Evolutionary conservation across 306 rosid genomes (phyloP), one percentile per base, ranked within the genome.

Genomic region (Amphicarpaea edgeworthii): DNA sequence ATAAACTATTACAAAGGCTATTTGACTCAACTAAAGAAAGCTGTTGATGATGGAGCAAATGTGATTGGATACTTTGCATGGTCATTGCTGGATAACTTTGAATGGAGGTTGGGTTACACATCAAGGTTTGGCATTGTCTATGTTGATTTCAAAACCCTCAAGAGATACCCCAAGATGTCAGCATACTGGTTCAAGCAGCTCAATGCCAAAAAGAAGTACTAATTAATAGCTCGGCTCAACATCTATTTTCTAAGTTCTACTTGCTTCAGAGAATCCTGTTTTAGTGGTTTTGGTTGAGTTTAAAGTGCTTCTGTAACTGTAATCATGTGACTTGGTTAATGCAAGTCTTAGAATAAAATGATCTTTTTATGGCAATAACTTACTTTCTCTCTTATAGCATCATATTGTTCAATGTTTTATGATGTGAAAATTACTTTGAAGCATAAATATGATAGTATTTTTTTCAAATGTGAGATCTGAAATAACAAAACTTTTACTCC

Each of bases 11-110:
- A 94, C 86, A 87, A 75, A 71, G 83, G 80, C 43, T 91, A 94
- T 80, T 50, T 90, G 76, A 77, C 67, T 53, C 90, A 91, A 42
- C 83, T 91, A 59, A 94, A 94, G 90, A 94, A 81, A 63, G 95
- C 98, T 30, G 70, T 76, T 3, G 96, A 88, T 72, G 94, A 88
- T 6, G 93, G 96, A 62, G 96, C 93, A 70, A 90, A 91, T 66
- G 85, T 90, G 37, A 12, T 73, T n/a, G 98, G 97, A 54, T 94
- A 94, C 70, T 88, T 90, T 16, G 96, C 98, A 10, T 90, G 97
- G 98, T 94, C 98, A 16, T 81, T 91, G 85, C 93, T 94, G 0
- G 98, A 94, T 81, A 94, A 94, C 87, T 91, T 91, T 16, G 98
- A 94, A 75, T 91, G 98, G 98, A 87, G 89, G 60, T 86, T 71